A percentile compares a stretch with the other conserved stretches of the same genome.
These are phyloP conservation scores for Leishmania turanica DNA, from an alignment of 208 protist species.

Conservation along the genomic window DNA sequence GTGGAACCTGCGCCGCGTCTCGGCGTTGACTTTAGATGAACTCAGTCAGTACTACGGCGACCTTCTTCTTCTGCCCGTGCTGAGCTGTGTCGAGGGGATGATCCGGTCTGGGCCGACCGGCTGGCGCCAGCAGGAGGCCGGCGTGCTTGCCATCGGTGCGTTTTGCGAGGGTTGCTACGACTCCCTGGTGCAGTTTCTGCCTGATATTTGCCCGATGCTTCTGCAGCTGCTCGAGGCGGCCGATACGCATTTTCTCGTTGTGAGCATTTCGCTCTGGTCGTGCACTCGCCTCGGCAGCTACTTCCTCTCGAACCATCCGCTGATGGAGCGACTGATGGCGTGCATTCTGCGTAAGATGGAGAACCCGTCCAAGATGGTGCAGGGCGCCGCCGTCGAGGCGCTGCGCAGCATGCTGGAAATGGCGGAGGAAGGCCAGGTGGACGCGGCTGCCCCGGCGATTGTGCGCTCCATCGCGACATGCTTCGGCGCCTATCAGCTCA, in stretches of 20 bases:
- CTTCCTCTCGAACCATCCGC: conserved; percentile 38
- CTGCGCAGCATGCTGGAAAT: conserved; percentile 55
- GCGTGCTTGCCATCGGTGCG: conserved; percentile 92
- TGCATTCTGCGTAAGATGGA: conserved; percentile 79
- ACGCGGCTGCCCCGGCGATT: conserved; percentile 37
- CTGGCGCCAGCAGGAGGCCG: conserved; percentile 90
- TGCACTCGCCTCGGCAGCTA: conserved; percentile 72
- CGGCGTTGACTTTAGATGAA: conserved; percentile 85
- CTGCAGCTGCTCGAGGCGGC: conserved; percentile 68
- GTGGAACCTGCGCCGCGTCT: conserved; percentile 93
- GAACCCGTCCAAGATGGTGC: conserved; percentile 82
- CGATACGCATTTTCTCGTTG: conserved; percentile 87
- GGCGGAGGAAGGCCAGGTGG: conserved; percentile 54
- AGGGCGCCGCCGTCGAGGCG: conserved; percentile 70
- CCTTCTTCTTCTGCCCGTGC: conserved; percentile 71
- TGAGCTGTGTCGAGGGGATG: conserved; percentile 79
- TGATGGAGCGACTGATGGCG: conserved; percentile 45
- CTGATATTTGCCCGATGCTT: conserved; percentile 71
- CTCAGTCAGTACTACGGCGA: conserved; percentile 86
- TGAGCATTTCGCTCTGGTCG: conserved; percentile 92
- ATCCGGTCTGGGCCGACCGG: conserved; percentile 50
- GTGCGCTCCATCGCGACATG: conserved; percentile 56
- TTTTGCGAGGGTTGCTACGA: conserved; percentile 92
- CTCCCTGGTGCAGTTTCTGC: conserved; percentile 77
- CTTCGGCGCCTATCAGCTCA: conserved; percentile 82